Conservation (phyloP, 169 alveolate species). For the Cryptosporidium meleagridis region DNA sequence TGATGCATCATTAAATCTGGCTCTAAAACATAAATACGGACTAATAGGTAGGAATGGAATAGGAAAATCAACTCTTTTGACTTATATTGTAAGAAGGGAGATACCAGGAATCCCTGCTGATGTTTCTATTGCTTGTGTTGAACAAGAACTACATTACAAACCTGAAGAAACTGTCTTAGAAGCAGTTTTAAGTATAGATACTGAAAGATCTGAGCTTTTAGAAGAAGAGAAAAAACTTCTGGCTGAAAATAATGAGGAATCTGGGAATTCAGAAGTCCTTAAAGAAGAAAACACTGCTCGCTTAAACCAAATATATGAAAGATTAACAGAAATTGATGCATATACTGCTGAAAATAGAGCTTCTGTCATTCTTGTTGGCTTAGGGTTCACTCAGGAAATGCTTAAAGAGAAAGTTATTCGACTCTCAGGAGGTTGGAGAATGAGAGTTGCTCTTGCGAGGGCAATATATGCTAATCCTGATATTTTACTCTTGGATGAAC, state of each 20-base stretch:
- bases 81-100: conserved; percentile 94
- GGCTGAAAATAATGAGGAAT: conserved; percentile 78
- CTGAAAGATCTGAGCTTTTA: conserved; percentile 90
- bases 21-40: conserved; percentile 93
- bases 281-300: conserved; percentile 81
- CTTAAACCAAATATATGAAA: conserved; percentile 84
- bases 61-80: conserved; percentile 95
- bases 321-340: conserved; percentile 92
- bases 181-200: conserved; percentile 93
- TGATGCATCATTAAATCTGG: conserved; percentile 91
- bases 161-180: conserved; percentile 89
- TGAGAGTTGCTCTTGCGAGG: conserved; percentile 83
- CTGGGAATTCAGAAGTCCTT: conserved; percentile 73
- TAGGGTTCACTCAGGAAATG: conserved; percentile 92
- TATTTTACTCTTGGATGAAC: conserved; percentile 91
- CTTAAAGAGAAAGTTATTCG: conserved; percentile 85
- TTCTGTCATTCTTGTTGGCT: conserved; percentile 88
- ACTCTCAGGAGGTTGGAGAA: conserved; percentile 90
- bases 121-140: conserved; percentile 93
- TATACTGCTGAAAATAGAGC: conserved; percentile 93
- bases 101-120: conserved; percentile 92
- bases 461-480: conserved; percentile 91
- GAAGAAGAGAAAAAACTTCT: conserved; percentile 86
- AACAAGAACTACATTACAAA: conserved; percentile 87
- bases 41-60: conserved; percentile 97